A percentile compares a stretch with the other conserved stretches of the same genome.
phyloP scores from a whole-genome alignment of 2,329 filamentous ascomycete species.

The Cephalotrichum gorgonifer region DNA sequence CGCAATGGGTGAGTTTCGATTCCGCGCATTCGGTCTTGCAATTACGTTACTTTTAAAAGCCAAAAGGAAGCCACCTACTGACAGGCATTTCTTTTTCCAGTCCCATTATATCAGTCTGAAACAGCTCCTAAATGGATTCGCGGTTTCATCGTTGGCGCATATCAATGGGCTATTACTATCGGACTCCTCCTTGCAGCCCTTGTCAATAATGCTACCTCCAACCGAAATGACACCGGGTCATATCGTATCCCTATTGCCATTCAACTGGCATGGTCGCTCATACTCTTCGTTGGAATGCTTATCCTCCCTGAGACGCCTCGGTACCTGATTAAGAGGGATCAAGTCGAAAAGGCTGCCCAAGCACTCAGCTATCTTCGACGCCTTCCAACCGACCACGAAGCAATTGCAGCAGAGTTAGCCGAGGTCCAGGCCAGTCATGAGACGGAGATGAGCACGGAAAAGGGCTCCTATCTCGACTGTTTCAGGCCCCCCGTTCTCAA shows the following conservation, averaged over 20 bases:
- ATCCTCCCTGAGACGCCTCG: constrained; percentile 64
- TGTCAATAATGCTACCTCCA: constrained; percentile 52
- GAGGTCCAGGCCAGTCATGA: constrained; percentile 50
- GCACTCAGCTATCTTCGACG: constrained; percentile 52
- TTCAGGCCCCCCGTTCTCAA: constrained; percentile 31
- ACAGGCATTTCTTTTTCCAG: constrained; percentile 19
- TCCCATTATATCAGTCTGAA: constrained; percentile 63
- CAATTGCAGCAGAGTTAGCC: constrained; percentile 43
- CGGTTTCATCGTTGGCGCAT: constrained; percentile 58
- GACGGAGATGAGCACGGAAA: constrained; percentile 40
- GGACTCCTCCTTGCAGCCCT: constrained; percentile 57
- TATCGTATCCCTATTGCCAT: constrained; percentile 55
- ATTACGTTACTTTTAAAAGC: background rate
- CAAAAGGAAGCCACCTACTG: constrained; percentile 26
- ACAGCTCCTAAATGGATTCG: constrained; percentile 65
- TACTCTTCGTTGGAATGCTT: constrained; percentile 54
- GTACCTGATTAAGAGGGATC: constrained; percentile 53
- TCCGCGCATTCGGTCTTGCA: background rate
- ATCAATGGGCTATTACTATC: constrained; percentile 61
- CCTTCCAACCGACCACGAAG: constrained; percentile 44
- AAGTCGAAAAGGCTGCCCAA: constrained; percentile 42
- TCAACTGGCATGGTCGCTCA: constrained; percentile 59
- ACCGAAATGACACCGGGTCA: constrained; percentile 41
- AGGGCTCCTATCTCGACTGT: constrained; percentile 32
- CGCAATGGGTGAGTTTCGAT: constrained; percentile 39